phyloP scores from a whole-genome alignment of 2,329 filamentous ascomycete genomes.

The Mollisiaceae sp. region DNA sequence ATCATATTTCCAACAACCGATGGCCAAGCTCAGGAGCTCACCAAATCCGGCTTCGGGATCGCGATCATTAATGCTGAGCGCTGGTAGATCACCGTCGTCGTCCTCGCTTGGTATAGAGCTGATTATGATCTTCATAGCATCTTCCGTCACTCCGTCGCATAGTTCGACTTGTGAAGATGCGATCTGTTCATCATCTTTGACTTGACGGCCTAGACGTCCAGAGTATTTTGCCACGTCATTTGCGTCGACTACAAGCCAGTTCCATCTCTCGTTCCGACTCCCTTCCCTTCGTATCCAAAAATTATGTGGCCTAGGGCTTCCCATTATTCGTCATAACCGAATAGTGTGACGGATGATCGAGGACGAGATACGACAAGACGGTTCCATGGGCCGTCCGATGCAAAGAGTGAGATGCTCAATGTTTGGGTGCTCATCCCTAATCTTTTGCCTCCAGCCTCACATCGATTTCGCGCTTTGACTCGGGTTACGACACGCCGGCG shows the following conservation, averaged over 20 bases:
- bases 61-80: constrained; percentile 4
- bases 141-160: constrained; percentile 12
- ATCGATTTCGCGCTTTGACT: background rate
- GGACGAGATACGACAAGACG: background rate
- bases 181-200: constrained; percentile 6
- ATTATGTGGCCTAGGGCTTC: constrained; percentile 2
- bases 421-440: background rate
- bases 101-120: constrained; percentile 13
- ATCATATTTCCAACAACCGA: constrained; percentile 14
- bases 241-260: background rate
- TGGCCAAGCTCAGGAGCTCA: constrained; percentile 14
- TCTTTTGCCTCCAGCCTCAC: background rate
- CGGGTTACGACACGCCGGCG: constrained; percentile 2
- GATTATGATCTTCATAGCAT: constrained; percentile 13
- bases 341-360: background rate
- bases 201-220: constrained; percentile 1
- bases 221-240: constrained; percentile 11
- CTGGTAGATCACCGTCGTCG: constrained; percentile 4
- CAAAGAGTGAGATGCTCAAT: background rate
- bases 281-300: constrained; percentile 7
- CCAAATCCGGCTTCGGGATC: constrained; percentile 9
- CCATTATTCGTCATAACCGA: background rate
- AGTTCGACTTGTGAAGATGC: constrained; percentile 2
- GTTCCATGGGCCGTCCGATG: background rate
- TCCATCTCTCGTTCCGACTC: background rate